A percentile compares a stretch with the other conserved stretches of the same genome.
phyloP scores from a whole-genome alignment of 257 asterid genomes.

The Penstemon barbatus region DNA sequence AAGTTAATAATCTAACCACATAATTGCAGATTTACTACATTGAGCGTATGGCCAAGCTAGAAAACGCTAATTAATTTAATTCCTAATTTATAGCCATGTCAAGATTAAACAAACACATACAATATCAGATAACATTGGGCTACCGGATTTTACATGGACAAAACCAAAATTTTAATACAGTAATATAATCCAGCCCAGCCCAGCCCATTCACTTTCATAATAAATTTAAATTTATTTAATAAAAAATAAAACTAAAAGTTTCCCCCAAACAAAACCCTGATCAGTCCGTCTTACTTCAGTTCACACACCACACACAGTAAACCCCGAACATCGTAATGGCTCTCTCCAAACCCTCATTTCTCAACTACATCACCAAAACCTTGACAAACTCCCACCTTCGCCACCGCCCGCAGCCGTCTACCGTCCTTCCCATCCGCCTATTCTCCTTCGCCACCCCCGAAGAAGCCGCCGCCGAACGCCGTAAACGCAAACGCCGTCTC shows the following conservation, averaged over 20 bases:
- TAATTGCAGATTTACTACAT: no score
- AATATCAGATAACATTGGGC: no score
- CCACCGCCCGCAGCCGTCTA: constrained; percentile 38
- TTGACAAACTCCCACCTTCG: constrained; percentile 39
- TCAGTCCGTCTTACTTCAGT: background rate
- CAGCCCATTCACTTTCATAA: background rate
- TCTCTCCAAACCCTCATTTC: constrained; percentile 59
- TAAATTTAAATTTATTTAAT: background rate
- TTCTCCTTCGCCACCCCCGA: constrained; percentile 93
- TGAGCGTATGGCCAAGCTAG: no score
- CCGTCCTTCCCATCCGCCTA: constrained; percentile 50
- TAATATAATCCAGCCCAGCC: constrained; percentile 23
- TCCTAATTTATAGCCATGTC: no score
- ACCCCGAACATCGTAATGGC: constrained; percentile 49
- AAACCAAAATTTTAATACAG: background rate
- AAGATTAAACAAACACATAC: no score
- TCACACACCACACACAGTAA: constrained; percentile 3
- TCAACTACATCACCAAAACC: constrained; percentile 54
- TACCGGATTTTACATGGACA: background rate
- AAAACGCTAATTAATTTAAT: no score
- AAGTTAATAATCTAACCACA: no score
- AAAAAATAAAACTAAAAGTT: background rate
- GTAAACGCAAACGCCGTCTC: constrained; percentile 81
- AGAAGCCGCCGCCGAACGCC: constrained; percentile 96
- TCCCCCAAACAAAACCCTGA: constrained; percentile 2